phyloP scores from a whole-genome alignment of 169 alveolate species.

The Eimeria acervulina region DNA sequence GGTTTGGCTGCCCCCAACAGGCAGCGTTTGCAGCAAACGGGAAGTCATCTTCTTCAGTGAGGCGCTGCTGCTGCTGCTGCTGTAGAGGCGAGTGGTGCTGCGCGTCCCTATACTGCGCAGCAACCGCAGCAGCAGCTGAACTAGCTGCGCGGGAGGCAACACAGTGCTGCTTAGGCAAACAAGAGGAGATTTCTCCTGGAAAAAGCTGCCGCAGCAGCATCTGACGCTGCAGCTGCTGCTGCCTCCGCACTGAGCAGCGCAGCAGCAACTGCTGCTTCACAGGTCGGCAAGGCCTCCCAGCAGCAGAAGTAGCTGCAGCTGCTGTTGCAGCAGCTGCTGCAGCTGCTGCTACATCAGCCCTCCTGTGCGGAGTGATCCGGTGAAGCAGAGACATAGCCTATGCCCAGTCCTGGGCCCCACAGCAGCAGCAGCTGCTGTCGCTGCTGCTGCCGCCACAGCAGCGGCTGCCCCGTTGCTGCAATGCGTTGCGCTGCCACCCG shows the following conservation, averaged over 20 bases:
- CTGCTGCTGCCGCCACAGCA: slow-evolving; percentile 42
- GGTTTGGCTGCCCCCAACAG: slow-evolving; percentile 15
- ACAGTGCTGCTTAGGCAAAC: neutral
- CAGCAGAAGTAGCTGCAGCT: neutral
- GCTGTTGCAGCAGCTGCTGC: slow-evolving; percentile 12
- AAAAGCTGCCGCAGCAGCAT: slow-evolving; percentile 27
- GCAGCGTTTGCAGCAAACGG: slow-evolving; percentile 41
- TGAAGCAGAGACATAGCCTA: slow-evolving; percentile 18
- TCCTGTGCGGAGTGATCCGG: neutral
- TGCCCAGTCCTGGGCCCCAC: neutral
- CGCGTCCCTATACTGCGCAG: slow-evolving; percentile 29
- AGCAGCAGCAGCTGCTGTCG: neutral
- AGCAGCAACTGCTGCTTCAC: slow-evolving; percentile 21
- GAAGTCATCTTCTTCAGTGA: neutral
- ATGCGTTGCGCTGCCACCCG: neutral
- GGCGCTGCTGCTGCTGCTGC: slow-evolving; percentile 39
- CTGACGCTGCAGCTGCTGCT: slow-evolving; percentile 61
- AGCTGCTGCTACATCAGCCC: slow-evolving; percentile 24
- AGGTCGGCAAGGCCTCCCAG: neutral
- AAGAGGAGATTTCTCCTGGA: neutral
- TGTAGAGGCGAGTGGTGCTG: slow-evolving; percentile 9
- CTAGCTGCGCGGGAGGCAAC: neutral
- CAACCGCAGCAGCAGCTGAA: slow-evolving; percentile 43
- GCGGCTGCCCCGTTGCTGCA: slow-evolving; percentile 22
- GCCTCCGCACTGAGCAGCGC: neutral